These are phyloP conservation scores for Myochromella boudieri DNA, from an alignment of 768 basidiomycete species.

Conservation along the genomic window DNA sequence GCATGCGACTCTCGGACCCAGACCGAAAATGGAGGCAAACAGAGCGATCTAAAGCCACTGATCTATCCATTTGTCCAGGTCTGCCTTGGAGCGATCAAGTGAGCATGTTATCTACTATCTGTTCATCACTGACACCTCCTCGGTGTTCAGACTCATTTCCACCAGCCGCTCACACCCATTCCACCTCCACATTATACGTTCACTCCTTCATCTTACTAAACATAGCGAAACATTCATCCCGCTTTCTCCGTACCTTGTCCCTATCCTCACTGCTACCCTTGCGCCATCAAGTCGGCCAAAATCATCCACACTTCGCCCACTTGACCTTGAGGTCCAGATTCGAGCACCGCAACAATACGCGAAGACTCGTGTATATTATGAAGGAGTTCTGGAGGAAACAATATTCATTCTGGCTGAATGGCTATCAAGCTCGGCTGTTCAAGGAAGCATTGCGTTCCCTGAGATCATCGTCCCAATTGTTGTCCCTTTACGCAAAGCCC, in stretches of 20 bases:
- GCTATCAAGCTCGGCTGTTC: slow-evolving; percentile 67
- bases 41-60: slow-evolving; percentile 81
- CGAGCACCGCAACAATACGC: slow-evolving; percentile 87
- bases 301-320: slow-evolving; percentile 80
- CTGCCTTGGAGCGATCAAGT: slow-evolving; percentile 91
- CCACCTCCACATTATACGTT: slow-evolving; percentile 89
- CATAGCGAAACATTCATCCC: slow-evolving; percentile 89
- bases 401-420: slow-evolving; percentile 79
- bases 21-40: slow-evolving; percentile 48
- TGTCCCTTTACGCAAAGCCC: slow-evolving; percentile 65
- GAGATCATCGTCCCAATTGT: slow-evolving; percentile 84
- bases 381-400: slow-evolving; percentile 81
- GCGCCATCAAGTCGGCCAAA: slow-evolving; percentile 70
- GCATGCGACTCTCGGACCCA: slow-evolving; percentile 69
- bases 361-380: slow-evolving; percentile 82
- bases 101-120: slow-evolving; percentile 27
- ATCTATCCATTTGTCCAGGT: slow-evolving; percentile 97
- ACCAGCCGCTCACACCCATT: slow-evolving; percentile 93
- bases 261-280: slow-evolving; percentile 79
- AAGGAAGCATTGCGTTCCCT: slow-evolving; percentile 90
- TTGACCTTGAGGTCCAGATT: slow-evolving; percentile 87
- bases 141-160: slow-evolving; percentile 69
- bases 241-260: slow-evolving; percentile 81
- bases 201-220: slow-evolving; percentile 80
- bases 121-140: slow-evolving; percentile 15